Evolutionary conservation across 495 filamentous ascomycete species (phyloP).

Genomic region (Aspergillus egyptiacus): DNA sequence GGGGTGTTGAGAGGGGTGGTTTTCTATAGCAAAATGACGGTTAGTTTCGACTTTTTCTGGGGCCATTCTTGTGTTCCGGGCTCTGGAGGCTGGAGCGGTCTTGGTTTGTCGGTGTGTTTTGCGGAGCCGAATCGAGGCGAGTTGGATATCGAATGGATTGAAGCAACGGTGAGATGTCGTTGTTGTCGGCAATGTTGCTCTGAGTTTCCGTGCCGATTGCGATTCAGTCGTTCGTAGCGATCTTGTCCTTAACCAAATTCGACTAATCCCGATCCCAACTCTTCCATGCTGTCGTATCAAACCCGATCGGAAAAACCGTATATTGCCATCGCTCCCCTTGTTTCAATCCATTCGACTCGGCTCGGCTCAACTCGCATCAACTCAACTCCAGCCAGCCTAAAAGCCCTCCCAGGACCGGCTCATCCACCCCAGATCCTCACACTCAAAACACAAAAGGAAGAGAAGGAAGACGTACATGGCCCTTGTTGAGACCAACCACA

Average conservation of each 20-base stretch:
- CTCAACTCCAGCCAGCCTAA: not conserved
- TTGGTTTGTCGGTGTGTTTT: not conserved
- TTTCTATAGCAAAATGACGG: slow-evolving; percentile 55
- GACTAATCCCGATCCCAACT: not conserved
- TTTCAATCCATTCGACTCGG: slow-evolving; percentile 8
- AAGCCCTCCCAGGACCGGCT: not conserved
- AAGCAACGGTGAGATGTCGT: too few species aligned
- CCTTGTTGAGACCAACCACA: slow-evolving; percentile 77
- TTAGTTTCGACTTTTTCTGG: slow-evolving; percentile 10
- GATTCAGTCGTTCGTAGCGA: not conserved
- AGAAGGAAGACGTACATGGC: slow-evolving; percentile 63
- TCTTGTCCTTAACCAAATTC: not conserved
- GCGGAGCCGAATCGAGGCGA: slow-evolving; percentile 2
- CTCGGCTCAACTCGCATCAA: slow-evolving; percentile 2
- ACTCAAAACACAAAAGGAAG: slow-evolving; percentile 11
- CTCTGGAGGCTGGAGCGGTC: not conserved
- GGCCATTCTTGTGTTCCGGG: not conserved
- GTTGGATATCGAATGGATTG: slow-evolving; percentile 10
- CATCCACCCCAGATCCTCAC: not conserved
- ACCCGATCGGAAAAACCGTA: not conserved
- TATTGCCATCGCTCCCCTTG: not conserved
- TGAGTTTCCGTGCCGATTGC: not conserved
- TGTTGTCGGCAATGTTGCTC: too few species aligned
- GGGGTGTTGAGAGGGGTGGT: slow-evolving; percentile 74
- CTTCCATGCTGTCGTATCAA: not conserved